Conservation (phyloP, 1,139 yeast species). For the Hanseniaspora gamundiae region DNA sequence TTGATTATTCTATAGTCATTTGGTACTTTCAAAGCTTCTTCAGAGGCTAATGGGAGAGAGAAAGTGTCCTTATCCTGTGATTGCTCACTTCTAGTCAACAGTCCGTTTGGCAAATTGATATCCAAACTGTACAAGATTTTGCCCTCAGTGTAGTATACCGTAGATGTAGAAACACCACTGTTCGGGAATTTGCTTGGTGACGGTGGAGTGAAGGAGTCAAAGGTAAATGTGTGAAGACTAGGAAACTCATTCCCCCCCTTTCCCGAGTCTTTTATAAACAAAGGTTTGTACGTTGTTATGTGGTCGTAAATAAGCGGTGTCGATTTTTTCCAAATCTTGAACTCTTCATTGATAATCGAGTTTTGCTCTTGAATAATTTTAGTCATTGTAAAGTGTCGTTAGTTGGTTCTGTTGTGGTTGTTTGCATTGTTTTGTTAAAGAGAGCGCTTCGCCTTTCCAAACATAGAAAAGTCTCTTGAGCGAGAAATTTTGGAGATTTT, state of each 20-base stretch:
- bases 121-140: constrained; percentile 22
- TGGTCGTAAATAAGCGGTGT: constrained; percentile 66
- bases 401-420: too few relatives aligned
- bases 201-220: not conserved
- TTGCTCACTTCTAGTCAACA: constrained; percentile 12
- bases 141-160: constrained; percentile 21
- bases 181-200: not conserved
- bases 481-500: too few relatives aligned
- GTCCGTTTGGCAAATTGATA: constrained; percentile 19
- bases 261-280: constrained; percentile 26
- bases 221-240: constrained; percentile 13
- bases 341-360: constrained; percentile 46
- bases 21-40: not conserved
- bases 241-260: too few relatives aligned
- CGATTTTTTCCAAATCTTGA: constrained; percentile 90
- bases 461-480: too few relatives aligned
- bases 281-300: constrained; percentile 57
- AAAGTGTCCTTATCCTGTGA: too few relatives aligned
- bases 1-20: not conserved
- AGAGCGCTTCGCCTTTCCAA: too few relatives aligned
- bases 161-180: constrained; percentile 10
- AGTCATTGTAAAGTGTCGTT: too few relatives aligned
- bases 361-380: constrained; percentile 11
- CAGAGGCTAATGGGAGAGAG: not conserved
- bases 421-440: too few relatives aligned